Evolutionary conservation across 2,329 filamentous ascomycete genomes (phyloP).

Genomic region (Lomentospora prolificans): DNA sequence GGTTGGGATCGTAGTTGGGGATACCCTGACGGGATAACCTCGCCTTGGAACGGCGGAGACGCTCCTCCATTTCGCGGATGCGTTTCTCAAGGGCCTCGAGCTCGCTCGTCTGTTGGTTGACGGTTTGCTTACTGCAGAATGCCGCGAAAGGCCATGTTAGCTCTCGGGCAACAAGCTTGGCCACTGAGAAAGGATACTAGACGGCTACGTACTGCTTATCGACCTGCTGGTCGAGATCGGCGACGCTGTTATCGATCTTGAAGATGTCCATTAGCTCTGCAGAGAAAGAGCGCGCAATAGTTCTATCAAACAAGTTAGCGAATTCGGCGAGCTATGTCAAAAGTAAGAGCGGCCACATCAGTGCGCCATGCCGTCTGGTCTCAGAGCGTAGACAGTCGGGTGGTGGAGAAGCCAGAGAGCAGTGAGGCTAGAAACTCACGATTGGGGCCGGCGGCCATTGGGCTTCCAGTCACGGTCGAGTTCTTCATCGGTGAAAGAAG

Average conservation of each 20-base stretch:
- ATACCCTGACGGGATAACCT: not conserved
- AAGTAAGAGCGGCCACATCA: too few species aligned
- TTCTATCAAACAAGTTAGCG: conserved; percentile 40
- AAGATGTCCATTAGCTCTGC: conserved; percentile 81
- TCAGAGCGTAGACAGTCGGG: not conserved
- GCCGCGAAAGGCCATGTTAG: not conserved
- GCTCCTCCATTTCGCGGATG: conserved; percentile 76
- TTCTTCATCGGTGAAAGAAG: conserved; percentile 46
- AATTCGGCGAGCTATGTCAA: not conserved
- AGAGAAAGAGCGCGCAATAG: conserved; percentile 80
- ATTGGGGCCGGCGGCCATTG: conserved; percentile 67
- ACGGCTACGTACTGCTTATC: conserved; percentile 77
- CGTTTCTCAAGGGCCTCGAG: conserved; percentile 78
- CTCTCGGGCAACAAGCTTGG: conserved; percentile 1
- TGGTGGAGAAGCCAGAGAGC: not conserved
- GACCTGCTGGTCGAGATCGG: conserved; percentile 64
- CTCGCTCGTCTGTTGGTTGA: conserved; percentile 65
- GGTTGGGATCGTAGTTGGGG: conserved; percentile 7
- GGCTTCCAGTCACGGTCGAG: conserved; percentile 74
- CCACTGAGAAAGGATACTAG: too few species aligned
- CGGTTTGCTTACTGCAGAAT: conserved; percentile 62
- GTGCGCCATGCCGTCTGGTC: too few species aligned
- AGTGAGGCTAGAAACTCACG: conserved; percentile 49
- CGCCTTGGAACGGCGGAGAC: conserved; percentile 39
- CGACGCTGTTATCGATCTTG: conserved; percentile 69